Evolutionary conservation across 495 filamentous ascomycete genomes (phyloP), one percentile per base, ranked within the genome.

Genomic region (Penicillium paradoxum): DNA sequence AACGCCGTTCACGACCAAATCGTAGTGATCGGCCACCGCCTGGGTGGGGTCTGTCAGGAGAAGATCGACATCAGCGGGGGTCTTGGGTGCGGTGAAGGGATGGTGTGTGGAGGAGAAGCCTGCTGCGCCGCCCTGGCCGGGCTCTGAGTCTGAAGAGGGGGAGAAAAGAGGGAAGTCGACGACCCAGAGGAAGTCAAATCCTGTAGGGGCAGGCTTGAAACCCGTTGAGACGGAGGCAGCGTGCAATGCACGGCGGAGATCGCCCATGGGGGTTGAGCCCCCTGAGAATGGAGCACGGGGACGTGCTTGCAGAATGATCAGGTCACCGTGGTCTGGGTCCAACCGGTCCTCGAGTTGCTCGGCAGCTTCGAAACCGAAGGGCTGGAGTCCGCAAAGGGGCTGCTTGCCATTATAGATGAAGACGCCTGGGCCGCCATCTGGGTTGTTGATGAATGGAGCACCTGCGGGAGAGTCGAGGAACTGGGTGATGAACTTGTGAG

Each of bases 1-100:
- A 13, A 96, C 83, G 14, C 93, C 93, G 63, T 98, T 98, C 51
- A 97, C 81, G 11, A 98, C 93, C 14, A 98, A 79, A 62, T 98
- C 93, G 66, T 95, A 98, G 66, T 95, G 89, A 64, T 95, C 91
- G 1, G 81, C 91, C 33, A 77, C 79, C 0, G 80, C 91, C 51
- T 79, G 70, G 9, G 86, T 75, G 2, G 93, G 95, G 47, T 90
- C 76, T 5, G 80, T 84, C 17, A 79, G 69, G 9, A 97, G 80
- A 2, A 91, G 64, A 38, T 89, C 84, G 24, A 95, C 81, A 62
- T 97, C 95, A 11, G 74, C 72, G 11, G 78, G 58, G 6, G 82
- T 78, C 47, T 86, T 82, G 0, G 95, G 93, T 0, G 95, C 87
- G 3, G 93, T 98, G 69, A 98, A 98, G 1, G 95, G 93, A 67